phyloP scores from a whole-genome alignment of 2,329 filamentous ascomycete species.

The Paraconiothyrium sp. region DNA sequence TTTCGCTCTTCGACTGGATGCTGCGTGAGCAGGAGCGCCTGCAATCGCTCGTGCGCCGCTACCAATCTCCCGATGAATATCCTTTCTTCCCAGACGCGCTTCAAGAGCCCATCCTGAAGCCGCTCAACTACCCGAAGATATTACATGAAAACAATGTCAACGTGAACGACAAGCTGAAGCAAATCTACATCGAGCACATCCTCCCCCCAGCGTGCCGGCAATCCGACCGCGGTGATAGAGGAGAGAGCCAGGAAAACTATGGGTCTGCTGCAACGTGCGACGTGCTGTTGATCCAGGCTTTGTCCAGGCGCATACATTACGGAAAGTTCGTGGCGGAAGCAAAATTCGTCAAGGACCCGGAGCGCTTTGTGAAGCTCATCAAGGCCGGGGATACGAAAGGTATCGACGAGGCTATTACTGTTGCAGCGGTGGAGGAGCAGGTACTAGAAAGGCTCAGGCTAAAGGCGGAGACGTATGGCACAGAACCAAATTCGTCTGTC shows the following conservation, averaged over 20 bases:
- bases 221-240: conserved; percentile 79
- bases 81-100: conserved; percentile 91
- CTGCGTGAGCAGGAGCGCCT: conserved; percentile 88
- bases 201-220: conserved; percentile 84
- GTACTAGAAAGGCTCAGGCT: conserved; percentile 85
- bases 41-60: conserved; percentile 92
- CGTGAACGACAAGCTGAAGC: conserved; percentile 87
- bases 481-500: conserved; percentile 74
- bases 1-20: conserved; percentile 95
- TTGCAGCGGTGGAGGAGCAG: conserved; percentile 87
- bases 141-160: conserved; percentile 90
- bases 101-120: conserved; percentile 82
- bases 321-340: conserved; percentile 98
- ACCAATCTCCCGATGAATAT: conserved; percentile 95
- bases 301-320: conserved; percentile 93
- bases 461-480: conserved; percentile 94
- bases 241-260: conserved; percentile 92
- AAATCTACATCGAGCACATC: conserved; percentile 83
- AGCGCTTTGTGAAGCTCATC: conserved; percentile 84
- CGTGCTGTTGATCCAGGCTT: conserved; percentile 86
- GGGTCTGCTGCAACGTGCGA: conserved; percentile 91
- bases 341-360: conserved; percentile 87
- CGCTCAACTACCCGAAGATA: conserved; percentile 86
- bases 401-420: conserved; percentile 90
- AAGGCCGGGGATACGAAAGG: conserved; percentile 79